phyloP scores from a whole-genome alignment of 495 filamentous ascomycete species.

The Lophiostoma macrostomum region DNA sequence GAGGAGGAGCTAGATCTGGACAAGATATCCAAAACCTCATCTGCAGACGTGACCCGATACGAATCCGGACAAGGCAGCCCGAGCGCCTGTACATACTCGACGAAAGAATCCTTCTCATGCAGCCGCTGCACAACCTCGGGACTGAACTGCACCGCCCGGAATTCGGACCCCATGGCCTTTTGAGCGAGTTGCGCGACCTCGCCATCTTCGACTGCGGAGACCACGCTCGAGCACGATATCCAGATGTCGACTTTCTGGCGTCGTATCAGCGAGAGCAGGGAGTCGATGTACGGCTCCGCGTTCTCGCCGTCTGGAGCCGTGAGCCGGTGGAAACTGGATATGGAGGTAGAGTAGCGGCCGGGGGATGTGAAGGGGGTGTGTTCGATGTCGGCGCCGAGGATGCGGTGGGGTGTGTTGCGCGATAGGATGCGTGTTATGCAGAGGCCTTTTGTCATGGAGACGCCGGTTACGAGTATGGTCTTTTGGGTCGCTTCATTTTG shows the following conservation, averaged over 20 bases:
- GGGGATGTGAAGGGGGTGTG: constrained; percentile 31
- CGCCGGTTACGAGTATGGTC: constrained; percentile 69
- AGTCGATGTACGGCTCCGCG: constrained; percentile 46
- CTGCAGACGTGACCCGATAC: constrained; percentile 52
- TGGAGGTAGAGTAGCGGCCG: constrained; percentile 43
- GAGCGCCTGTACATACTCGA: constrained; percentile 48
- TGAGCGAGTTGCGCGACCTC: constrained; percentile 46
- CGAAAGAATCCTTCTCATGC: constrained; percentile 59
- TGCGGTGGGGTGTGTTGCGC: constrained; percentile 60
- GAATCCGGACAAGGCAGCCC: constrained; percentile 59
- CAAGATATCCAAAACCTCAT: constrained; percentile 57
- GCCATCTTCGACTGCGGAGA: constrained; percentile 60
- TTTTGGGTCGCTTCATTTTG: constrained; percentile 41
- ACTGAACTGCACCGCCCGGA: constrained; percentile 60
- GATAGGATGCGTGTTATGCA: constrained; percentile 62
- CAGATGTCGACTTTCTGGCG: constrained; percentile 66
- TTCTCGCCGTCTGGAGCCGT: constrained; percentile 11
- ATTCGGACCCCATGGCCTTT: constrained; percentile 57
- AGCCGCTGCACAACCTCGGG: constrained; percentile 50
- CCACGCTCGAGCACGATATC: constrained; percentile 66
- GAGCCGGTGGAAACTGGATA: constrained; percentile 52
- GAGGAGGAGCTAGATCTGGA: neutral
- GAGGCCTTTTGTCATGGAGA: constrained; percentile 66
- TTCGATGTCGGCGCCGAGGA: constrained; percentile 69
- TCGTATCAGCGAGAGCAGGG: constrained; percentile 55